Evolutionary conservation across 2,329 filamentous ascomycete genomes (phyloP), one percentile per base, ranked within the genome.

Genomic region (Anisogramma anomala): DNA sequence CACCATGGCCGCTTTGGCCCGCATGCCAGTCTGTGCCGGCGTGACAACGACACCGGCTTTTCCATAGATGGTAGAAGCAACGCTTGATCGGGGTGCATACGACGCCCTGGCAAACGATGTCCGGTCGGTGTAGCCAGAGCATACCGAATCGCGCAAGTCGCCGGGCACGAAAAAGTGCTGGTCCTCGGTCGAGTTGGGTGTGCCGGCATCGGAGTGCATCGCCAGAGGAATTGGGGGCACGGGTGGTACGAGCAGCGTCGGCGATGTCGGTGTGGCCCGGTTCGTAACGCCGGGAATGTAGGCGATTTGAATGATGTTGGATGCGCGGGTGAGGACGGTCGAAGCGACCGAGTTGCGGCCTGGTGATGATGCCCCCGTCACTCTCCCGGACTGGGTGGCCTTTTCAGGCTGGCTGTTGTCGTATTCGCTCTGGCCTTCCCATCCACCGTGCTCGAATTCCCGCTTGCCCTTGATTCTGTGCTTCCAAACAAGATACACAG

Each of bases 231-330:
- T 86, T 13, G 89, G 87, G 31, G 91, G 91, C 4, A 98, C 88
- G 0, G 89, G 89, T n/a, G 88, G 87, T 4, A 93, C 83, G 37
- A 89, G 73, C 15, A 86, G 67, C 28, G 77, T 79, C 3, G 85
- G 84, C 1, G 86, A 89, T n/a, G 82, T 80, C 4, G 84, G 83
- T 6, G 81, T 79, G 10, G 88, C 87, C 51, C 89, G 77, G 64
- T 95, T 95, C 46, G 86, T 95, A 54, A 96, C 88, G 46, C 91
- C 91, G 11, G 91, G 91, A 50, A 98, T 96, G 61, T 96, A 98
- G 42, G 91, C 91, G 62, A 98, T 98, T 64, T 96, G 91, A 54
- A 98, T 98, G 58, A 98, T 89, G 67, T 98, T 98, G 55, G 91
- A 96, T 36, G 91, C 91, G 48, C 91, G 80, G 14, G 91, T 96